Evolutionary conservation across 2,329 filamentous ascomycete species (phyloP), one percentile per base, ranked within the genome.

Genomic region (Penicillium sp.): DNA sequence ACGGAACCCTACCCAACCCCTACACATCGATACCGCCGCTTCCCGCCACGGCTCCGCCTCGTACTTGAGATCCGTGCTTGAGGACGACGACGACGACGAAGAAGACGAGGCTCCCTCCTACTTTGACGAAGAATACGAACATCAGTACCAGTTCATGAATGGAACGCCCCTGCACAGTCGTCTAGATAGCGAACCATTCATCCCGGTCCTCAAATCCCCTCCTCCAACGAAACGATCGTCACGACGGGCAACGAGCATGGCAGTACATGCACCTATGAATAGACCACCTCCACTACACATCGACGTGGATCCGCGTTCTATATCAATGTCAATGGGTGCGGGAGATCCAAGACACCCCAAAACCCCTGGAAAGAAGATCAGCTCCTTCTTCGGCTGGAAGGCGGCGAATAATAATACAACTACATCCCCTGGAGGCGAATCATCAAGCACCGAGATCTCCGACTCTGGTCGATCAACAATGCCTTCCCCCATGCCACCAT

Each of bases 161-260:
- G 74, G 66, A 63, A 73, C 67, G 43, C 69, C 70, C 15, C 59
- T 75, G 49, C 75, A 77, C 61, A 73, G 66, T 58, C 75, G 76
- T 68, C 72, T 78, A 58, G 70, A 73, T 60, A 78, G 75, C 67
- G 75, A 78, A 66, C 75, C 77, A 25, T 71, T 77, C 59, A 73
- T 78, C 78, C 85, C 50, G 82, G 87, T 65, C 88, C 88, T 58
- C 89, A 89, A 36, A 88, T 97, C 66, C 88, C 90, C 54, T 83
- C 87, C 68, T 81, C 85, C 58, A 89, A 61, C 69, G 21, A 51
- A 56, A 51, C 36, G 47, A 43, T 44, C 6, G 15, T 56, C 53
- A 55, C 69, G 71, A 62, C 71, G 75, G 48, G 67, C 75, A 47
- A 68, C 70, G 57, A 76, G 73, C 39, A 81, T 80, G 78, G 77